Evolutionary conservation across 257 asterid genomes (phyloP).

Genomic region (Solanum lignicaule): DNA sequence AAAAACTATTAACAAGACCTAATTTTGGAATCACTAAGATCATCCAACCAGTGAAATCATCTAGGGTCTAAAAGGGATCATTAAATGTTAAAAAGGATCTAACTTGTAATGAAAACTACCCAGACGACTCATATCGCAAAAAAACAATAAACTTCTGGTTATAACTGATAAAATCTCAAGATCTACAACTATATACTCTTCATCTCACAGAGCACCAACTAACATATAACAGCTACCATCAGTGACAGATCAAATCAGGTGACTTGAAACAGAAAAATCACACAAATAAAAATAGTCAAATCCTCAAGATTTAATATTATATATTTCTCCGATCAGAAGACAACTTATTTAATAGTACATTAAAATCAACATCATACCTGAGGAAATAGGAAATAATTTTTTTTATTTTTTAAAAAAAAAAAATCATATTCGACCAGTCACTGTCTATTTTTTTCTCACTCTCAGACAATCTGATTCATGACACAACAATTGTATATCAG

Average conservation of each 20-base stretch:
- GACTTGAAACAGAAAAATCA: background rate
- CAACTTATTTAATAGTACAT: background rate
- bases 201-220: background rate
- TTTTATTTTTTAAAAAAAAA: background rate
- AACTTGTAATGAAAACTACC: background rate
- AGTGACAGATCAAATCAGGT: background rate
- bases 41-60: background rate
- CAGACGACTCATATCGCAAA: background rate
- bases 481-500: background rate
- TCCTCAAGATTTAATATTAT: background rate
- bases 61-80: background rate
- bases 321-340: background rate
- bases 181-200: background rate
- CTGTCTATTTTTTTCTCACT: background rate
- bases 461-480: background rate
- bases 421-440: background rate
- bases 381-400: background rate
- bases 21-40: background rate
- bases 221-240: background rate
- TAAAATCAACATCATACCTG: background rate
- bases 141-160: background rate
- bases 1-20: background rate
- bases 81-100: background rate
- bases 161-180: background rate
- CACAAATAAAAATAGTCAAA: background rate